Percentiles rank a stretch among this genome's conserved stretches.
These are phyloP conservation scores for Trichoderma gamsii DNA, from an alignment of 495 filamentous ascomycete species.

Conservation along the genomic window DNA sequence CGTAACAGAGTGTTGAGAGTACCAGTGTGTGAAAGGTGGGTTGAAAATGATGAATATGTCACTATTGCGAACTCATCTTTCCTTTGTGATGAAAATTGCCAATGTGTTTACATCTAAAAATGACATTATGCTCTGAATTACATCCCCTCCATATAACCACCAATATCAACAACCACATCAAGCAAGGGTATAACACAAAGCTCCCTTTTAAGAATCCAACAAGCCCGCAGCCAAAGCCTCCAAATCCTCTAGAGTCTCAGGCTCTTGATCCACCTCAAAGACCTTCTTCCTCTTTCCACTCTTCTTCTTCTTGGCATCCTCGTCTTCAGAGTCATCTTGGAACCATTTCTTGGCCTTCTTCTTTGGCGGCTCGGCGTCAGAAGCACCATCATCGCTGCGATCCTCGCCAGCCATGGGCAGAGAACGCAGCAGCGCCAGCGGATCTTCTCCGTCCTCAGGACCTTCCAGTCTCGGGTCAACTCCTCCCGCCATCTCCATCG, in stretches of 20 bases:
- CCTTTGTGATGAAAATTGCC: background rate
- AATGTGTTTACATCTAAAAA: background rate
- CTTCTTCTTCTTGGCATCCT: conserved; percentile 25
- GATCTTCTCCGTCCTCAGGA: conserved; percentile 37
- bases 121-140: background rate
- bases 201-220: conserved; percentile 46
- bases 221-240: conserved; percentile 82
- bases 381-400: conserved; percentile 23
- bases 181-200: background rate
- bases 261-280: conserved; percentile 54
- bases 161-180: background rate
- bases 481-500: conserved; percentile 44
- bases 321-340: conserved; percentile 41
- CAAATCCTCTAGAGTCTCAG: conserved; percentile 82
- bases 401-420: conserved; percentile 41
- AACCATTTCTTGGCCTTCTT: conserved; percentile 47
- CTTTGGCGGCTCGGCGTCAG: conserved; percentile 30
- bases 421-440: conserved; percentile 44
- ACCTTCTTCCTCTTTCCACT: conserved; percentile 37
- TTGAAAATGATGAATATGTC: background rate
- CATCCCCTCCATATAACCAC: background rate
- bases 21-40: no score
- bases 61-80: background rate
- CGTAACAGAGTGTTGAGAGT: no score
- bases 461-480: conserved; percentile 26